Conservation (phyloP, 2,329 filamentous ascomycete genomes). For the Penicillium sp. region DNA sequence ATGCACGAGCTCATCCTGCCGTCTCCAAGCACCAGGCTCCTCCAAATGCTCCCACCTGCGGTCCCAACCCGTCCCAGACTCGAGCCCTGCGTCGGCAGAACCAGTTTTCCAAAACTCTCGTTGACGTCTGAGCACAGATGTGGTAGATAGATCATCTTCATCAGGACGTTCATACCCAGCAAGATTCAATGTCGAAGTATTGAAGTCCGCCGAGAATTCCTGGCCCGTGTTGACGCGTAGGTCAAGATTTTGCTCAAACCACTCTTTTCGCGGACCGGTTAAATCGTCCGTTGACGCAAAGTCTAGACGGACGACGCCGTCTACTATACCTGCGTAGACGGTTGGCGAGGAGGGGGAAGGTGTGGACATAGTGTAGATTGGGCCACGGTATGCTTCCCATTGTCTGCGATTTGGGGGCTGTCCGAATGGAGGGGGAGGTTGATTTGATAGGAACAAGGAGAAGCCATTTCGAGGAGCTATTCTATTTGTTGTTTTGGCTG, state of each 20-base stretch:
- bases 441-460: conserved; percentile 45
- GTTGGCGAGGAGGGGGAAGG: conserved; percentile 48
- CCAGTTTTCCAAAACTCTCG: conserved; percentile 28
- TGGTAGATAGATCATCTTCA: conserved; percentile 30
- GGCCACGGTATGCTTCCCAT: conserved; percentile 41
- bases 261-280: conserved; percentile 28
- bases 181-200: conserved; percentile 35
- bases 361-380: conserved; percentile 47
- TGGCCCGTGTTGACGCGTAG: conserved; percentile 23
- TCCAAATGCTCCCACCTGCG: conserved; percentile 37
- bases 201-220: not conserved
- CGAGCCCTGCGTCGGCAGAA: conserved; percentile 20
- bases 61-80: conserved; percentile 39
- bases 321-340: conserved; percentile 47
- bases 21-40: conserved; percentile 33
- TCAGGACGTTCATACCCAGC: conserved; percentile 48
- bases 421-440: conserved; percentile 15
- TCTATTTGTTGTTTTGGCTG: not conserved
- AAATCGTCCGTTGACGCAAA: conserved; percentile 48
- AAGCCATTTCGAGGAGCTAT: conserved; percentile 35
- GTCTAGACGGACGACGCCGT: conserved; percentile 45
- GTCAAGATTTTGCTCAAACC: conserved; percentile 37
- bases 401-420: conserved; percentile 7
- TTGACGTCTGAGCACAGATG: conserved; percentile 39
- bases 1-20: conserved; percentile 11